Base-by-base conservation (phyloP, 2,329 filamentous ascomycete species). In the Sporothrix pseudoabietina region DNA sequence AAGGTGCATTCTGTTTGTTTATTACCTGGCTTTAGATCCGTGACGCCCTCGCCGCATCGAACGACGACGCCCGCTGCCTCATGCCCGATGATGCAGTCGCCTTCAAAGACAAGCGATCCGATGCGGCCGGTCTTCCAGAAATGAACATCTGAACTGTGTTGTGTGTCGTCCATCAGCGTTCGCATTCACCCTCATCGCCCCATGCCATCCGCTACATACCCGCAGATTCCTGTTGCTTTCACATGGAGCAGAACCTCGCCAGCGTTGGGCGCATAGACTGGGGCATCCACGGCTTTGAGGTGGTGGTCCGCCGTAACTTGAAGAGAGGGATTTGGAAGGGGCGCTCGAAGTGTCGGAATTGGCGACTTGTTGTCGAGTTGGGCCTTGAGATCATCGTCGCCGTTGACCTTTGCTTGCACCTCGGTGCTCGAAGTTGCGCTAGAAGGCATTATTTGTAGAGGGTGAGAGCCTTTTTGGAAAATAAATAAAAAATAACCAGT, bases 41-140 rank as follows among this genome's bases (percentile, higher is more conserved):
- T 52, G 3, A 52, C 49, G 16, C 49, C 49, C 49, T 19, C 16
- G 16, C 49, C 49, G 16, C 49, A 52, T 19, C 16, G 49, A 19
- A 52, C 5, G n/a, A 52, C 49, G 5, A 52, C n/a, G 49, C 41
- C 90, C 10, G 89, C 86, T 4, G 86, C 88, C 79, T 92, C 89
- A 75, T 91, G 90, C 30, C 90, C 89, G 63, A 91, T 84, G 71
- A 91, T 89, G 77, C 88, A 90, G 76, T 91, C 88, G 26, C 87
- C 86, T 73, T 89, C 85, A 14, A 92, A 86, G 1, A 88, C 84
- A 1, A 92, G 83, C 1, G 85, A 84, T 2, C 90, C 90, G 77
- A 92, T 92, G 14, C 85, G 82, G 32, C 90, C 90, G 0, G 84
- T 82, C 77, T 89, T 89, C 90, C 90, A 92, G 76, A 91, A 90